phyloP scores from a whole-genome alignment of 495 filamentous ascomycete species.

The Hypoxylon crocopeplum region DNA sequence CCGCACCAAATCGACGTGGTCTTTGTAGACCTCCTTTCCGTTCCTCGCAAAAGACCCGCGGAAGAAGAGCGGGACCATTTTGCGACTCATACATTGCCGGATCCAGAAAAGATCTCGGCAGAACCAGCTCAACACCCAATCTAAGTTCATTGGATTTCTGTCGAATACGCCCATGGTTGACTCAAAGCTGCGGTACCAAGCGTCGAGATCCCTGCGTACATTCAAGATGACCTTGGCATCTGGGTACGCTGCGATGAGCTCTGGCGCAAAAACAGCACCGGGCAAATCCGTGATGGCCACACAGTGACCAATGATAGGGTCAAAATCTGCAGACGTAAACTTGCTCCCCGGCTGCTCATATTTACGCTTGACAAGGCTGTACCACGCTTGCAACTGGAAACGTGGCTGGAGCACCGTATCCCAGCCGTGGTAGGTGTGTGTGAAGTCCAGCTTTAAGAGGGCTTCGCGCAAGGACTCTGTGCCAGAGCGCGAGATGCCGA shows the following conservation, averaged over 20 bases:
- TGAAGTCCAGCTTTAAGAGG: too few species aligned
- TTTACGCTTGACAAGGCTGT: too few species aligned
- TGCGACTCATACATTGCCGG: neutral
- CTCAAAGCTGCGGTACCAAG: conserved; percentile 46
- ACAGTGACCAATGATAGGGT: conserved; percentile 51
- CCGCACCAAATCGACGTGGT: neutral
- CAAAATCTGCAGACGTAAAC: conserved; percentile 60
- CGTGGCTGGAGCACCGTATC: too few species aligned
- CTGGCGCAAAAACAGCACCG: conserved; percentile 51
- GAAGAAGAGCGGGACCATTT: neutral
- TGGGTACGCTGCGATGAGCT: conserved; percentile 55
- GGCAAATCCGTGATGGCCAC: conserved; percentile 51
- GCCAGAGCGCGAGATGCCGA: too few species aligned
- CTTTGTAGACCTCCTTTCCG: neutral
- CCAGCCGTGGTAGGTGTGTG: too few species aligned
- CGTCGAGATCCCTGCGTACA: conserved; percentile 44
- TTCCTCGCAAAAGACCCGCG: neutral
- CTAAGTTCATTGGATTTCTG: neutral
- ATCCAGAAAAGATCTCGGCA: neutral
- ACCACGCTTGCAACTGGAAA: too few species aligned
- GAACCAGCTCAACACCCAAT: neutral
- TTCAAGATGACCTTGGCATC: conserved; percentile 56
- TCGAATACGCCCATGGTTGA: neutral
- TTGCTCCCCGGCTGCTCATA: too few species aligned
- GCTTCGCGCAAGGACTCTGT: too few species aligned